Evolutionary conservation across 169 alveolate genomes (phyloP), one percentile per base, ranked within the genome.

Genomic region (Plasmodium sp.): DNA sequence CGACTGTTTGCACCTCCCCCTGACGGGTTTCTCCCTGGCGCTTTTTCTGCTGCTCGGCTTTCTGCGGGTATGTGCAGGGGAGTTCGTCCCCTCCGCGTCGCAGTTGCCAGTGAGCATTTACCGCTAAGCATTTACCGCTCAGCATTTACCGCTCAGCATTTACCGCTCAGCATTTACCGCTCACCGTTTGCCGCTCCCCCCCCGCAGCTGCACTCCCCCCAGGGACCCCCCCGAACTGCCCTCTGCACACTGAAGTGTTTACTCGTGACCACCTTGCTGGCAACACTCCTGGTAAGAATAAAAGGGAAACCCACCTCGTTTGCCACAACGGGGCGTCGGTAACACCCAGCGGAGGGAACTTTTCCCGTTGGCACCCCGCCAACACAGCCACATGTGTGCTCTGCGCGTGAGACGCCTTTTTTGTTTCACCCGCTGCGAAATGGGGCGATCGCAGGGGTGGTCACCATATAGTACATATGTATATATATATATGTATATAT

Each of bases 231-330:
- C 51, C 67, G 82, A 36, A 39, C 33, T 39, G 82, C 91, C 72
- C 58, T 80, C 45, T 36, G 48, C 77, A 27, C 72, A 41, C 3
- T 58, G 34, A 41, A 58, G 83, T 31, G 39, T 27, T 77, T 43
- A 34, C 22, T 27, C 16, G 51, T 77, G 14, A 39, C 45, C 51
- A 77, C 71, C 22, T 80, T 90, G 88, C 48, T 90, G 22, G 14
- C 83, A 80, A 90, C 80, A 80, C 58, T 90, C 41, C 67, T 90
- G 79, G 94, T 90, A 90, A 90, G 82, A 33, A 31, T 33, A 5
- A 86, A 77, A 75, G 77, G 31, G 51, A 74, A 51, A 27, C 12
- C 39, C 33, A 36, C 18, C 39, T 22, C 80, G 48, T 36, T 41
- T 43, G 12, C 39, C 62, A 34, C 14, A n/a, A 86, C 34, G 45